phyloP scores from a whole-genome alignment of 83 land plant genomes.

The Diphasiastrum complanatum region DNA sequence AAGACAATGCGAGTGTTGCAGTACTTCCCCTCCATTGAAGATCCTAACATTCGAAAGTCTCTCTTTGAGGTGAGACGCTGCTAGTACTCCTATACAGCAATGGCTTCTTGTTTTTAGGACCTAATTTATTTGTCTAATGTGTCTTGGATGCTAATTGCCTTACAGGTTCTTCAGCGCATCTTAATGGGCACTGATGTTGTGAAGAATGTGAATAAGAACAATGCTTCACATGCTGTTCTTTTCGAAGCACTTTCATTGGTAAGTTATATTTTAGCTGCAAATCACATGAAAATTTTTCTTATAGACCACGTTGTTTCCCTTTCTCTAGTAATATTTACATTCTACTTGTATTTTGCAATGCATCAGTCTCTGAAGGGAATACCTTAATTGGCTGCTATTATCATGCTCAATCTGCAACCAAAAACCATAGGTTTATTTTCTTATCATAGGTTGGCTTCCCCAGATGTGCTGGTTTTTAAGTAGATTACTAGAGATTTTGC shows the following conservation, averaged over 20 bases:
- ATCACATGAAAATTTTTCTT: background rate
- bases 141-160: no score
- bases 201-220: conserved; percentile 16
- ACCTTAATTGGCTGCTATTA: no score
- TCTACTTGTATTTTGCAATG: background rate
- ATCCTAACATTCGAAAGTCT: conserved; percentile 8
- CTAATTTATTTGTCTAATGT: no score
- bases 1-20: conserved; percentile 18
- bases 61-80: background rate
- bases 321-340: no score
- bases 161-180: conserved; percentile 2
- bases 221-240: conserved; percentile 16
- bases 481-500: no score
- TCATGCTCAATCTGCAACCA: no score
- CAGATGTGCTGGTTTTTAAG: no score
- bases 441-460: no score
- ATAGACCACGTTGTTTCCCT: background rate
- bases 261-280: background rate
- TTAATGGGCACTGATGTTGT: conserved; percentile 6
- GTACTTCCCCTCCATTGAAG: conserved; percentile 13
- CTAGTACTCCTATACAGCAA: no score
- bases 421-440: no score
- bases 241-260: conserved; percentile 11
- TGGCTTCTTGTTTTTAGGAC: no score
- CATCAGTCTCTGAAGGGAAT: no score